These are phyloP conservation scores for Hevea brasiliensis DNA, from an alignment of 345 rosid species.

Conservation along the genomic window DNA sequence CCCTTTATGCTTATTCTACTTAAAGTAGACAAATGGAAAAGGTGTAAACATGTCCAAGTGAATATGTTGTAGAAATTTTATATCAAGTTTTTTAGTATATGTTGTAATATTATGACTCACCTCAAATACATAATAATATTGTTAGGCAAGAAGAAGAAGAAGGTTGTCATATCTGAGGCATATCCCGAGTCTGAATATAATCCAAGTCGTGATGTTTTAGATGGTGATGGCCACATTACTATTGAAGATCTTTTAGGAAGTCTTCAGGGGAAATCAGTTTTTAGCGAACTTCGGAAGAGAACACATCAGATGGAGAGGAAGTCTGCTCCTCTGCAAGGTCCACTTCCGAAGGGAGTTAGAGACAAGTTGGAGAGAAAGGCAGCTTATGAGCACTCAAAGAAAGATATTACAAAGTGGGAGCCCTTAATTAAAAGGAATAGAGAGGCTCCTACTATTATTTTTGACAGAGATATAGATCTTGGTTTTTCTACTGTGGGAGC, in stretches of 20 bases:
- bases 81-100: background rate
- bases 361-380: conserved; percentile 76
- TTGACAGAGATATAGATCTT: conserved; percentile 64
- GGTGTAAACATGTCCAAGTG: background rate
- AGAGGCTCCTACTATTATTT: conserved; percentile 76
- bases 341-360: conserved; percentile 65
- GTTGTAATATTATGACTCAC: background rate
- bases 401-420: conserved; percentile 72
- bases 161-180: conserved; percentile 57
- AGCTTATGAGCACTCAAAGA: conserved; percentile 56
- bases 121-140: background rate
- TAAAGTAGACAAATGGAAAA: background rate
- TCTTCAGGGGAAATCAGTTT: conserved; percentile 63
- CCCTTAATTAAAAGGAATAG: conserved; percentile 78
- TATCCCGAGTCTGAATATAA: conserved; percentile 91
- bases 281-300: conserved; percentile 55
- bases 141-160: conserved; percentile 59
- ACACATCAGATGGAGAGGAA: conserved; percentile 47
- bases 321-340: conserved; percentile 64
- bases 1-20: background rate
- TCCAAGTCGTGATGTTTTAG: conserved; percentile 78
- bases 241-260: conserved; percentile 66
- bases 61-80: background rate
- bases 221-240: conserved; percentile 58
- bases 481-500: conserved; percentile 91